A percentile compares a stretch with the other conserved stretches of the same genome.
These are phyloP conservation scores for Entonaema liquescens DNA, from an alignment of 495 filamentous ascomycete species.

Conservation along the genomic window DNA sequence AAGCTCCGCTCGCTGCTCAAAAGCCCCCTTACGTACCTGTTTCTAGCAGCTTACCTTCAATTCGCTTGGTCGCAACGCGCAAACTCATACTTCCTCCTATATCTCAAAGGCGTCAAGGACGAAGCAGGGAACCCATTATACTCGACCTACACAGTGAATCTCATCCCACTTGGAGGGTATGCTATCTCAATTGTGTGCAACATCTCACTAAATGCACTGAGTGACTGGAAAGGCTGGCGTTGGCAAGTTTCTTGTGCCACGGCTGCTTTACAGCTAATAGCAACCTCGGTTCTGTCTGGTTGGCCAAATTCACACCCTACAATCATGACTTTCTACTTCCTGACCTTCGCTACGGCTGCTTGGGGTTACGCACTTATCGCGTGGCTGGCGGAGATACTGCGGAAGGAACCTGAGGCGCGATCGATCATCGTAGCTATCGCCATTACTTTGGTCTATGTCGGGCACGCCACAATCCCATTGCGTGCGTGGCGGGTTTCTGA, in stretches of 20 bases:
- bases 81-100: constrained; percentile 23
- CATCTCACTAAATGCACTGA: constrained; percentile 21
- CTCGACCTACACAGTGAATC: neutral
- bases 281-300: constrained; percentile 1
- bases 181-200: constrained; percentile 48
- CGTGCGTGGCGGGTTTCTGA: constrained; percentile 17
- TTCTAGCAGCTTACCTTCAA: constrained; percentile 22
- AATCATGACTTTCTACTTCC: constrained; percentile 5
- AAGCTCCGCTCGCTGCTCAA: neutral
- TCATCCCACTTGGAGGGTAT: constrained; percentile 47
- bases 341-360: constrained; percentile 22
- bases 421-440: constrained; percentile 24
- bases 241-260: constrained; percentile 22
- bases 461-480: constrained; percentile 18
- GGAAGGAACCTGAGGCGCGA: constrained; percentile 20
- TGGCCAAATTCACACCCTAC: neutral
- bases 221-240: constrained; percentile 23
- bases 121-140: neutral
- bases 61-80: constrained; percentile 27
- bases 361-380: constrained; percentile 24
- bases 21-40: constrained; percentile 19
- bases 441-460: constrained; percentile 16
- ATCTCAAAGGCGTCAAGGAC: constrained; percentile 8
- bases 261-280: constrained; percentile 15
- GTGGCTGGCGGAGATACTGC: constrained; percentile 23